Evolutionary conservation across 106 monocot species (phyloP).

Genomic region (Gastrodia elata): DNA sequence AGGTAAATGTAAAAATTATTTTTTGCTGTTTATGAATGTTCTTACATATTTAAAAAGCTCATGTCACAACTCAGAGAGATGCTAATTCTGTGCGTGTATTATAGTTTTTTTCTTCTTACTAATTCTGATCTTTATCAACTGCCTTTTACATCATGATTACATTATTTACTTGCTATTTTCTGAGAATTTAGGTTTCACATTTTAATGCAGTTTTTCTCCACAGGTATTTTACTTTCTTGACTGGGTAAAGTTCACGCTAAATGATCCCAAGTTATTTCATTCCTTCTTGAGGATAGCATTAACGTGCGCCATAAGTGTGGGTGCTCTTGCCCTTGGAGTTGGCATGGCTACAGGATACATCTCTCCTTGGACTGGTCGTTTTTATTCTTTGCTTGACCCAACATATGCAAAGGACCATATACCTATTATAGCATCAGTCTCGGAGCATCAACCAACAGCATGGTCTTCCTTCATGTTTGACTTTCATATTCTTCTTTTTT

Average conservation of each 20-base stretch:
- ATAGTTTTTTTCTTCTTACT: neutral
- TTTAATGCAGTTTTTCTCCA: slow-evolving; percentile 4
- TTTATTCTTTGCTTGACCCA: slow-evolving; percentile 79
- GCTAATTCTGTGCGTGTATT: neutral
- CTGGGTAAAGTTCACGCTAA: slow-evolving; percentile 64
- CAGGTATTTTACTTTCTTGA: slow-evolving; percentile 79
- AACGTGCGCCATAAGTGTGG: slow-evolving; percentile 48
- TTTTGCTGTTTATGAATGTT: neutral
- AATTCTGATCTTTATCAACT: neutral
- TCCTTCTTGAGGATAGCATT: slow-evolving; percentile 57
- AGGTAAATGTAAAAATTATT: too few species aligned
- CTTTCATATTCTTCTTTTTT: slow-evolving; percentile 70
- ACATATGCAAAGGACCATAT: slow-evolving; percentile 85
- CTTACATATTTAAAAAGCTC: neutral
- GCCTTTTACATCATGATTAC: neutral
- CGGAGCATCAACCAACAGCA: slow-evolving; percentile 80
- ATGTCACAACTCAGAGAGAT: neutral
- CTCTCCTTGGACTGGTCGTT: slow-evolving; percentile 76
- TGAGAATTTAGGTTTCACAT: neutral
- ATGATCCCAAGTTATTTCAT: slow-evolving; percentile 47
- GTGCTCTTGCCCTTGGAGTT: slow-evolving; percentile 55
- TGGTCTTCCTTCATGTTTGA: slow-evolving; percentile 91
- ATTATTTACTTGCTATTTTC: slow-evolving; percentile 1
- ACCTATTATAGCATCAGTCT: slow-evolving; percentile 76
- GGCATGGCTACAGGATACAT: slow-evolving; percentile 77